Evolutionary conservation across 2,329 filamentous ascomycete species (phyloP).

Genomic region (Aspergillus spinulosporus): DNA sequence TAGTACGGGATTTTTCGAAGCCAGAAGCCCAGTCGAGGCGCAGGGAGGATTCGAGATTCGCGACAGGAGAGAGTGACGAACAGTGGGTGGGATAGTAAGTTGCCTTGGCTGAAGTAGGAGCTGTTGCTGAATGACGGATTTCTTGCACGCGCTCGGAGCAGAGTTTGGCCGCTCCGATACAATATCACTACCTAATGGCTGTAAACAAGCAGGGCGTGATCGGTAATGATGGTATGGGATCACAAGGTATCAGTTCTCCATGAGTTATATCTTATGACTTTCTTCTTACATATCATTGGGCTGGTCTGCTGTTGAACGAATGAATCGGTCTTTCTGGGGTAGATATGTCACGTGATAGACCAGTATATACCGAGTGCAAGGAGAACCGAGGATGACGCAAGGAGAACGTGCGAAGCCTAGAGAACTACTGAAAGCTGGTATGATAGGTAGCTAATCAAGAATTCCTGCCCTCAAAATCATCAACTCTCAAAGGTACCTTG

Average conservation of each 20-base stretch:
- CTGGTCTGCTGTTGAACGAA: neutral
- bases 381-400: too few species aligned
- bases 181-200: neutral
- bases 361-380: neutral
- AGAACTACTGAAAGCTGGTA: neutral
- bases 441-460: neutral
- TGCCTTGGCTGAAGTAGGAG: conserved; percentile 1
- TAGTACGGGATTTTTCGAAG: neutral
- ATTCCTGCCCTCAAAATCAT: too few species aligned
- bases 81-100: conserved; percentile 1
- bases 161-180: conserved; percentile 12
- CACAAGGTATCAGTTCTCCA: neutral
- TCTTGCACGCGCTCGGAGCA: conserved; percentile 12
- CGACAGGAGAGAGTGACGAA: neutral
- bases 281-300: neutral
- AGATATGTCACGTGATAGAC: neutral
- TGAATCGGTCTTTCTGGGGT: neutral
- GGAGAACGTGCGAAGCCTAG: neutral
- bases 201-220: neutral
- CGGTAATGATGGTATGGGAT: neutral
- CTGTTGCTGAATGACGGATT: conserved; percentile 7
- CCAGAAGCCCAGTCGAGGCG: neutral
- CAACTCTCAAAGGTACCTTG: neutral
- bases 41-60: neutral
- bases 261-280: neutral